Conservation (phyloP, 2,329 filamentous ascomycete genomes). For the Phyllosticta ampelicida region DNA sequence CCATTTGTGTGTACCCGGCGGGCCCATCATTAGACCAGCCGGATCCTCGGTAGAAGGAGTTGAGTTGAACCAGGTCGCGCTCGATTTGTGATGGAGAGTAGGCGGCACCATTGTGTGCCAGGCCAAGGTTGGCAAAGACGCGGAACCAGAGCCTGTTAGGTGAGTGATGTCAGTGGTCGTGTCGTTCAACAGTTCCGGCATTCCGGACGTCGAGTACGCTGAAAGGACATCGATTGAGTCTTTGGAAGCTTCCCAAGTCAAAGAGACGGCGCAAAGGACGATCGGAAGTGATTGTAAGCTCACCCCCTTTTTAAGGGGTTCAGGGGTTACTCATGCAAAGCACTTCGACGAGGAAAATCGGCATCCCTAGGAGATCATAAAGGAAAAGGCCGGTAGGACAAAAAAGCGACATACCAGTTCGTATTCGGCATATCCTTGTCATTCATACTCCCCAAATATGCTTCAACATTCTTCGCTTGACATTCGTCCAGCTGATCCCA, state of each 20-base stretch:
- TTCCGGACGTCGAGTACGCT: not conserved
- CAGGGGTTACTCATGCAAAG: not conserved
- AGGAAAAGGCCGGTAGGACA: not conserved
- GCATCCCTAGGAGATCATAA: not conserved
- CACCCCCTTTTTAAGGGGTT: not conserved
- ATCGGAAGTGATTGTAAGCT: too few relatives aligned
- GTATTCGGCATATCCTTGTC: conserved; percentile 60
- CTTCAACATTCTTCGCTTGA: conserved; percentile 56
- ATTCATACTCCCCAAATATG: conserved; percentile 68
- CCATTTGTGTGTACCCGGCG: conserved; percentile 70
- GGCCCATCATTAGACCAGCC: conserved; percentile 79
- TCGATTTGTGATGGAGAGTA: conserved; percentile 61
- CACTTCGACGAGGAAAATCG: not conserved
- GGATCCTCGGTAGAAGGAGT: conserved; percentile 71
- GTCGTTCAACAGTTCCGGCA: not conserved
- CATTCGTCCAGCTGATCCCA: conserved; percentile 55
- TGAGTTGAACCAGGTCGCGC: conserved; percentile 64
- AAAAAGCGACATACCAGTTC: conserved; percentile 42
- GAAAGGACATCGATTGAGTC: not conserved
- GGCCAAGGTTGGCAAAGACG: conserved; percentile 69
- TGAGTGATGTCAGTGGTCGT: conserved; percentile 32
- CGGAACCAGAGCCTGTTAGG: conserved; percentile 60
- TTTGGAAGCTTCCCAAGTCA: not conserved
- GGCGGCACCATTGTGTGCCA: conserved; percentile 62
- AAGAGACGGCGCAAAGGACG: too few relatives aligned